A percentile compares a stretch with the other conserved stretches of the same genome.
Evolutionary conservation across 73 alveolate genomes (phyloP).

Genomic region (Paramecium octaurelia): DNA sequence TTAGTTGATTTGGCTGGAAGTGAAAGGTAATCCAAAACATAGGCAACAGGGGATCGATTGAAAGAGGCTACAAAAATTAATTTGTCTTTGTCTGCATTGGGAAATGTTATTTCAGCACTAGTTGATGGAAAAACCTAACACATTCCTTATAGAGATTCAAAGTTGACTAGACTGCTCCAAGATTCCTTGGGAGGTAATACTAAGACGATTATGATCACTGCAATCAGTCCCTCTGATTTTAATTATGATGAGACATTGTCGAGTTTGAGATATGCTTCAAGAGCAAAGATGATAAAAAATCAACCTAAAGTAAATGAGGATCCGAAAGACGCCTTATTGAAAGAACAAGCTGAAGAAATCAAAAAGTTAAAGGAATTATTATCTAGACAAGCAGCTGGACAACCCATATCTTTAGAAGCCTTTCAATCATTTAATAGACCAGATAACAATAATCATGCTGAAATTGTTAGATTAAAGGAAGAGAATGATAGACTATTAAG

Average conservation of each 20-base stretch:
- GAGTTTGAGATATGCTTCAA: conserved; percentile 96
- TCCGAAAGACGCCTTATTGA: conserved; percentile 97
- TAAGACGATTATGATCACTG: conserved; percentile 97
- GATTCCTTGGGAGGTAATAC: conserved; percentile 99
- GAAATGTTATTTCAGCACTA: conserved; percentile 91
- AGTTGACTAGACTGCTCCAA: conserved; percentile 90
- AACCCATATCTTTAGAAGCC: not conserved
- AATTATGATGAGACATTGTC: conserved; percentile 97
- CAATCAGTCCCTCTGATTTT: conserved; percentile 93
- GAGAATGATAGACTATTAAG: conserved; percentile 8
- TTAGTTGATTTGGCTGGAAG: conserved; percentile 98
- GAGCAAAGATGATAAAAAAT: conserved; percentile 96
- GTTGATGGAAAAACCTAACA: conserved; percentile 90
- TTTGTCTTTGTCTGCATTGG: conserved; percentile 90
- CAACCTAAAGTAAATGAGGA: conserved; percentile 97
- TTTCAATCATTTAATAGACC: not conserved
- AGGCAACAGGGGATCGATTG: conserved; percentile 89
- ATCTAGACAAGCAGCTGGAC: not conserved
- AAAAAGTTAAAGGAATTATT: conserved; percentile 76
- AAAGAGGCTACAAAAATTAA: conserved; percentile 98
- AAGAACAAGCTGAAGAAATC: conserved; percentile 95
- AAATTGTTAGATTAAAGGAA: not conserved
- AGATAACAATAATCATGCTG: not conserved
- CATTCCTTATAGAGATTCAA: conserved; percentile 98
- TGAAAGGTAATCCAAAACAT: conserved; percentile 92